Evolutionary conservation across 305 asterid genomes (phyloP).

Genomic region (Solanum chacoense): DNA sequence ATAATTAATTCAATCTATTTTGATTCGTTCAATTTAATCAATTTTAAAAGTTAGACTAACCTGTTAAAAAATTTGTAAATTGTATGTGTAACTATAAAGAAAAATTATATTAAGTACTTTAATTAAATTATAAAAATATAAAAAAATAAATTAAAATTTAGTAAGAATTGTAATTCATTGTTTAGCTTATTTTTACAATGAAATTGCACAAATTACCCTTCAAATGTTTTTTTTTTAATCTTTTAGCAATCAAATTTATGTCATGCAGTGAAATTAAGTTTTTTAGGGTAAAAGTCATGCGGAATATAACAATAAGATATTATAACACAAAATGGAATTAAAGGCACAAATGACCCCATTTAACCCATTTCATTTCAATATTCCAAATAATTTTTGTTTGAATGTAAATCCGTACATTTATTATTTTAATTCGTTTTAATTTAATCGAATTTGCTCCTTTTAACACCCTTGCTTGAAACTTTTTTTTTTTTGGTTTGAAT

Average conservation of each 20-base stretch:
- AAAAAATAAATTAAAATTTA: too few species aligned
- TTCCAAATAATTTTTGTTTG: not conserved
- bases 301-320: not conserved
- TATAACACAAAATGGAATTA: not conserved
- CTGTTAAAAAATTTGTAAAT: too few species aligned
- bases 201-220: not conserved
- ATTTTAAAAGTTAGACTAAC: not conserved
- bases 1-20: not conserved
- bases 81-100: not conserved
- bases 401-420: not conserved
- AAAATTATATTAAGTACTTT: not conserved
- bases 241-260: not conserved
- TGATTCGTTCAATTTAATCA: not conserved
- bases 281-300: not conserved
- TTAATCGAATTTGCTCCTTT: not conserved
- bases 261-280: not conserved
- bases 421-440: too few species aligned
- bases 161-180: not conserved
- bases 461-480: not conserved
- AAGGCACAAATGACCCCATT: not conserved
- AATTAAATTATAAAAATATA: not conserved
- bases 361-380: not conserved
- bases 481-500: not conserved
- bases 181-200: not conserved
- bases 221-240: not conserved